Conservation (phyloP, 2,329 filamentous ascomycete species). For the Pseudocercospora crystallina region DNA sequence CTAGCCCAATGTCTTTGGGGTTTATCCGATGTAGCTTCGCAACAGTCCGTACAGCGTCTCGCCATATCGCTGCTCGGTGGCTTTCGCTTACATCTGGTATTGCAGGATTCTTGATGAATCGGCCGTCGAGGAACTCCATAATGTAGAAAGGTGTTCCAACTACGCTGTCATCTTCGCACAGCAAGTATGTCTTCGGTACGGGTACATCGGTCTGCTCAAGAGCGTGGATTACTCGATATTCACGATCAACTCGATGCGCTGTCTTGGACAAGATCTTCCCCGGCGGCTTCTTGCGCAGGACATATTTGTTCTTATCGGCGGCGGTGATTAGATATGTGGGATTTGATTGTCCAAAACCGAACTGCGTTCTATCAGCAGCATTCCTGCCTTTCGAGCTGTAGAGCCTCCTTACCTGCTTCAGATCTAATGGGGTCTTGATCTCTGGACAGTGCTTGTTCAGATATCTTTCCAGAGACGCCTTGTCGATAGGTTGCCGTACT, state of each 20-base stretch:
- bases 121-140: constrained; percentile 92
- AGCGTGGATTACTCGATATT: constrained; percentile 86
- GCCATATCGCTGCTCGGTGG: constrained; percentile 80
- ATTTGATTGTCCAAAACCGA: constrained; percentile 86
- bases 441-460: constrained; percentile 73
- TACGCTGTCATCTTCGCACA: constrained; percentile 79
- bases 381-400: background rate
- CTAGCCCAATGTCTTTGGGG: constrained; percentile 65
- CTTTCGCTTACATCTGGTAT: constrained; percentile 69
- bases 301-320: constrained; percentile 68
- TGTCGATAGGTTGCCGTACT: constrained; percentile 86
- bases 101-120: constrained; percentile 86
- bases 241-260: constrained; percentile 93
- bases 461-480: constrained; percentile 74
- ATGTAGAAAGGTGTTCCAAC: constrained; percentile 94
- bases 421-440: constrained; percentile 75
- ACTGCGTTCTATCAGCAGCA: constrained; percentile 53
- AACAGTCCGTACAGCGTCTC: constrained; percentile 76
- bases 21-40: constrained; percentile 80
- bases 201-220: constrained; percentile 77
- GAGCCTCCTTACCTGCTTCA: constrained; percentile 71
- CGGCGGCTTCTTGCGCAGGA: constrained; percentile 95
- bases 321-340: constrained; percentile 90
- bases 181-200: constrained; percentile 76
- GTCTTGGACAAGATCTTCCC: constrained; percentile 88